Conservation (phyloP, 768 basidiomycete genomes). For the Tephrocybe sp. region DNA sequence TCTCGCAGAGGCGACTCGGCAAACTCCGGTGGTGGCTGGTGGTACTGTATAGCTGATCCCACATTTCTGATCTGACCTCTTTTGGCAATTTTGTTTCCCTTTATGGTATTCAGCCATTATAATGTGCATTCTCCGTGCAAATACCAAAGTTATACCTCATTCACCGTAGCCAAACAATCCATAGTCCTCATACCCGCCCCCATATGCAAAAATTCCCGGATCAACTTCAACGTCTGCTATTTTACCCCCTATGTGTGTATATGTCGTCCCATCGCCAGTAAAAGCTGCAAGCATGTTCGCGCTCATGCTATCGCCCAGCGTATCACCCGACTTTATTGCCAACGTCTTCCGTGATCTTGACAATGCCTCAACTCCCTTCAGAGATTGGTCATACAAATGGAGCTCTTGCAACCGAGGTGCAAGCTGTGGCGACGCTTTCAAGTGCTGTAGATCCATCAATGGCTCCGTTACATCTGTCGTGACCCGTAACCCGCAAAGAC, state of each 20-base stretch:
- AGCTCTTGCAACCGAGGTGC: constrained; percentile 3
- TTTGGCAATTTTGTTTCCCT: constrained; percentile 14
- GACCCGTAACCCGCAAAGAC: not conserved
- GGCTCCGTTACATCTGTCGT: constrained; percentile 2
- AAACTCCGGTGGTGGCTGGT: constrained; percentile 35
- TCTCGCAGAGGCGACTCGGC: constrained; percentile 24
- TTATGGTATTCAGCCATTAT: too few species aligned
- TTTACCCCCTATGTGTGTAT: too few species aligned
- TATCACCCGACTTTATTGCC: too few species aligned
- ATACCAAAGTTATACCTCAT: too few species aligned
- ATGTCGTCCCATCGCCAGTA: too few species aligned
- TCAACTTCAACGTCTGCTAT: too few species aligned
- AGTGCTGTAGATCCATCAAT: not conserved
- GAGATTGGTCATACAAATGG: not conserved
- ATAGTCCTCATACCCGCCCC: too few species aligned
- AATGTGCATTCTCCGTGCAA: too few species aligned
- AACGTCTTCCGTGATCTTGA: not conserved
- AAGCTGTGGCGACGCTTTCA: not conserved
- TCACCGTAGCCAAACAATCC: too few species aligned
- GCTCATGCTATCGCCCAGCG: too few species aligned
- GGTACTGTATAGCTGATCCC: constrained; percentile 37
- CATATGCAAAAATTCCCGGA: too few species aligned
- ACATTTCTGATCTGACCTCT: not conserved
- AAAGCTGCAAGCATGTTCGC: too few species aligned
- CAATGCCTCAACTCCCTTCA: not conserved